Evolutionary conservation across 164 flowering plant species (phyloP), one percentile per base, ranked within the genome.

Genomic region (Pachysandra terminalis): DNA sequence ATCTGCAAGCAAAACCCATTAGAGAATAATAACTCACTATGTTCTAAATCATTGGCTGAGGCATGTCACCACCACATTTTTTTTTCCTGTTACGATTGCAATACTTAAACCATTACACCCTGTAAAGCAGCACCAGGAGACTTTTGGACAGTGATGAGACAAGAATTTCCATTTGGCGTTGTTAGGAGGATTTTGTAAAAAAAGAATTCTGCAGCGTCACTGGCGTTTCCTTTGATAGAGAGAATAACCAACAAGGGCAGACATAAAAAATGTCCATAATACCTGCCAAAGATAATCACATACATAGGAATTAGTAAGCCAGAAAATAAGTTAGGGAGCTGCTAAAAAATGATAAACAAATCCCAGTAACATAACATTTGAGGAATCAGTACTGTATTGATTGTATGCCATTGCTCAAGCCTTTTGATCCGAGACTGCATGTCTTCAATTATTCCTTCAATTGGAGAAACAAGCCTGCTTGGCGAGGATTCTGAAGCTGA

Each of bases 231-330:
- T 81, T 71, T 91, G 97, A 80, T 92, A 96, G 61, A 96, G 93
- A 0, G 99, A 92, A 79, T 96, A 93, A 22, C 98, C 98, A 73
- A 96, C 85, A 71, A 96, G 83, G 13, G 99, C 97, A 28, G 99
- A 96, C 97, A 96, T 88, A 35, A 92, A 61, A 81, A 93, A 90
- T 23, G 98, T 96, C 98, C 99, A 96, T 9, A 96, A 79, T 32
- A 96, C 96, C 99, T 96, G 85, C 64, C 63, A 58, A 22, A 17
- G 19, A 56, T 19, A 0, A n/a, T n/a, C n/a, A n/a, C n/a, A n/a
- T n/a, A n/a, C n/a, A n/a, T n/a, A n/a, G n/a, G n/a, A n/a, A n/a
- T n/a, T n/a, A n/a, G n/a, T n/a, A n/a, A n/a, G n/a, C n/a, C n/a
- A n/a, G n/a, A n/a, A 25, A 27, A 7, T 53, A 17, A 9, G 40